These are phyloP conservation scores for Blepharisma japonicum DNA, from an alignment of 73 alveolate genomes.

Conservation along the genomic window DNA sequence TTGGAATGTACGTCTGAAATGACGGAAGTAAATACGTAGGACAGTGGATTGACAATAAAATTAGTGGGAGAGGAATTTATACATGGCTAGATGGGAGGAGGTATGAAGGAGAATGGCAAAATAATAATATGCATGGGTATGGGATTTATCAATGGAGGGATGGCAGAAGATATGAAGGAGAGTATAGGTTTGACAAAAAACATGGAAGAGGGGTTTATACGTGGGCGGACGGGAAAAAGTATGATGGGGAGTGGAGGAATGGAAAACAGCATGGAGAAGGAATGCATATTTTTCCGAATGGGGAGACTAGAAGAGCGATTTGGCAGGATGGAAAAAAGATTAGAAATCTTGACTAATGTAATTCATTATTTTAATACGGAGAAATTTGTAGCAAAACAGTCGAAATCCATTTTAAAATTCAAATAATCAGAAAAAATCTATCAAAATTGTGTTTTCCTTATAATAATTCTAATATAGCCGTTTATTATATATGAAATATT, in stretches of 20 bases:
- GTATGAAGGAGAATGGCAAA: conserved; percentile 66
- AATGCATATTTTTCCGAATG: conserved; percentile 48
- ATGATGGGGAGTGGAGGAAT: conserved; percentile 82
- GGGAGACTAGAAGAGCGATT: conserved; percentile 41
- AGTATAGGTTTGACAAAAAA: conserved; percentile 85
- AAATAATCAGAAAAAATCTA: too few relatives aligned
- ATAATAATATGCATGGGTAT: conserved; percentile 79
- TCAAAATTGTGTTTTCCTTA: too few relatives aligned
- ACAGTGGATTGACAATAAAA: conserved; percentile 70
- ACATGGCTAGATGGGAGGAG: conserved; percentile 86
- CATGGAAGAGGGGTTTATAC: conserved; percentile 89
- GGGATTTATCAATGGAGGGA: conserved; percentile 93
- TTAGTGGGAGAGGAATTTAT: conserved; percentile 81
- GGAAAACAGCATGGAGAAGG: conserved; percentile 86
- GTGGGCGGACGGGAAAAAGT: conserved; percentile 90
- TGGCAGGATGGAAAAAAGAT: conserved; percentile 50
- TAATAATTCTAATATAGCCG: too few relatives aligned
- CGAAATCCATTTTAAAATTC: too few relatives aligned
- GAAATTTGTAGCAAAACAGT: too few relatives aligned
- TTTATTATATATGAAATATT: too few relatives aligned
- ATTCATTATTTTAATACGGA: too few relatives aligned
- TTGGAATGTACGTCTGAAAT: conserved; percentile 57
- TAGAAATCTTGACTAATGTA: too few relatives aligned
- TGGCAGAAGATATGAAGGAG: conserved; percentile 95
- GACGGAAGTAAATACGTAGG: conserved; percentile 69